Conservation (phyloP, 805 yeast species). For the Diddensiella santjacobensis region DNA sequence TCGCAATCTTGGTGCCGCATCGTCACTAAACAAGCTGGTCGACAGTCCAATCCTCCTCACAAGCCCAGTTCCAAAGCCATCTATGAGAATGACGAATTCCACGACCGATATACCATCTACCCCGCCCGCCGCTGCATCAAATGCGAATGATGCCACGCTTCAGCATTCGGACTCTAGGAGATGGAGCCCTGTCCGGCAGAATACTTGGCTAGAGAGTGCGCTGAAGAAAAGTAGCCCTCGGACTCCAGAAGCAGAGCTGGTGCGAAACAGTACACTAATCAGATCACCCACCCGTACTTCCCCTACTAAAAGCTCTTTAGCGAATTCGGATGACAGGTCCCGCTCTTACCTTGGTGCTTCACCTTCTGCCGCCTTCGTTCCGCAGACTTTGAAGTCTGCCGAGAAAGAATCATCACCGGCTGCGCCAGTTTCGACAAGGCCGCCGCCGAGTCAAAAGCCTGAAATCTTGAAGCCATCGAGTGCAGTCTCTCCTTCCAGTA, state of each 20-base stretch:
- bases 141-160: background rate
- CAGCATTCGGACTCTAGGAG: slow-evolving; percentile 19
- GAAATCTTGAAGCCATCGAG: background rate
- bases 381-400: background rate
- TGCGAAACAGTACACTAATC: slow-evolving; percentile 6
- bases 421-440: background rate
- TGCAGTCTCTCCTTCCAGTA: background rate
- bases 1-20: background rate
- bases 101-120: background rate
- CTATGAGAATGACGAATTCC: background rate
- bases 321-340: background rate
- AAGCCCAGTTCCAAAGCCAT: slow-evolving; percentile 3
- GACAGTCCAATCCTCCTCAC: slow-evolving; percentile 5
- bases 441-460: background rate
- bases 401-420: background rate
- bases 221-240: slow-evolving; percentile 21
- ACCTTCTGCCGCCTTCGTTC: background rate
- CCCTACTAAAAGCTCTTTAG: slow-evolving; percentile 1
- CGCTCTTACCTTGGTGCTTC: slow-evolving; percentile 2
- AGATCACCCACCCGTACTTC: slow-evolving; percentile 5
- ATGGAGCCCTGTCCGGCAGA: slow-evolving; percentile 26
- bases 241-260: slow-evolving; percentile 12
- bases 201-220: slow-evolving; percentile 31
- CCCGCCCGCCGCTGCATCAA: background rate
- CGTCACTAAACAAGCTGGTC: background rate